Conservation (phyloP, 345 rosid species). For the Hibiscus mutabilis region DNA sequence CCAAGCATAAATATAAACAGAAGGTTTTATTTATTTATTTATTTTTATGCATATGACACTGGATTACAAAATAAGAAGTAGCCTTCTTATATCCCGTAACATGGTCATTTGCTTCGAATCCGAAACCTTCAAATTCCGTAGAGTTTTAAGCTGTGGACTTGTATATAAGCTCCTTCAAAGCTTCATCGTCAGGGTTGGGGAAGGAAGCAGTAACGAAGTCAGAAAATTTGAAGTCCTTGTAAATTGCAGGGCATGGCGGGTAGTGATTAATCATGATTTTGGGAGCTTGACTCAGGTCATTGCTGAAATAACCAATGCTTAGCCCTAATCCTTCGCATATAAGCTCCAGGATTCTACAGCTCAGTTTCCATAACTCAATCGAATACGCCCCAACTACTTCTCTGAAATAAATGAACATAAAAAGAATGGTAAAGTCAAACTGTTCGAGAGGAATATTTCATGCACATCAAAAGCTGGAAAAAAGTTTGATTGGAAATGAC, state of each 20-base stretch:
- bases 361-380: constrained; percentile 27
- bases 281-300: constrained; percentile 3
- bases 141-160: background rate
- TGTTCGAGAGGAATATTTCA: background rate
- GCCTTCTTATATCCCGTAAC: too few relatives aligned
- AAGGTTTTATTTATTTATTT: background rate
- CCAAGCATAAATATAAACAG: too few relatives aligned
- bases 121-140: background rate
- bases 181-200: background rate
- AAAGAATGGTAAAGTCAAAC: background rate
- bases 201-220: constrained; percentile 6
- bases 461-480: background rate
- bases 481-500: background rate
- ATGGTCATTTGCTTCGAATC: too few relatives aligned
- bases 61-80: background rate
- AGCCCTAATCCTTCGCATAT: constrained; percentile 34
- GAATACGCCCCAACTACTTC: constrained; percentile 22
- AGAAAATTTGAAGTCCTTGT: constrained; percentile 5
- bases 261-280: constrained; percentile 21
- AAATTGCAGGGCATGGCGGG: constrained; percentile 28
- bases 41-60: background rate
- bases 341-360: constrained; percentile 21
- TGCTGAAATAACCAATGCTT: constrained; percentile 12
- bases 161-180: background rate
- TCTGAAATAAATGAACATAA: background rate